Base-by-base conservation (phyloP, 148 eudicot species). In the Selenicereus undatus region DNA sequence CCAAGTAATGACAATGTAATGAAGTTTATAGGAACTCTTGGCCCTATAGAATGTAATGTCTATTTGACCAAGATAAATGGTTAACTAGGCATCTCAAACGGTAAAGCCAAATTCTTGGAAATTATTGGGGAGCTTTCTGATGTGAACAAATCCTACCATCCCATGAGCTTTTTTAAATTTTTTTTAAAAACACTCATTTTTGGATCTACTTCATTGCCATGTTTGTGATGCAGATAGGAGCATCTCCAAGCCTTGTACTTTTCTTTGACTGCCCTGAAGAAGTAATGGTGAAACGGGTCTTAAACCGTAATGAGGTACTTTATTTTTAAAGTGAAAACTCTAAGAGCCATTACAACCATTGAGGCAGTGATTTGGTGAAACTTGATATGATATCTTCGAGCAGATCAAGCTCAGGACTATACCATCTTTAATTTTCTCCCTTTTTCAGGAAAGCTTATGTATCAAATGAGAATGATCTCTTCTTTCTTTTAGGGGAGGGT, bases 231-330 rank as follows among this genome's bases (percentile, higher is more conserved):
- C 88, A 93, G 97, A 78, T 92, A 74, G 97, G 98, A 79, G 81
- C 89, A 72, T 93, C 89, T 73, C 98, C 98, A 79, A 86, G 90
- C 79, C 84, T 91, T 72, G 98, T 95, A 84, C 97, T 95, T 76
- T 95, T 95, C 88, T 95, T 95, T 84, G 98, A 95, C 85, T 95
- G 94, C 80, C 92, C 97, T 54, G 92, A 93, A 77, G 94, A 91
- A 78, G 93, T 83, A 86, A 95, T 95, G 98, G 83, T 95, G 86
- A 91, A 90, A 83, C 91, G 98, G 85, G 92, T 93, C 74, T 82
- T 91, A 48, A 89, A 88, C 73, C 97, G 98, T 84, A 93, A 93
- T 64, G 88, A 95, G 97, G 98, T 92, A 68, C 78, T 74, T 81
- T 39, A 45, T 39, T n/a, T 60, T 32, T 73, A 16, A 29, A 17